Evolutionary conservation across 2,329 filamentous ascomycete genomes (phyloP).

Genomic region (Aspergillus amoenus): DNA sequence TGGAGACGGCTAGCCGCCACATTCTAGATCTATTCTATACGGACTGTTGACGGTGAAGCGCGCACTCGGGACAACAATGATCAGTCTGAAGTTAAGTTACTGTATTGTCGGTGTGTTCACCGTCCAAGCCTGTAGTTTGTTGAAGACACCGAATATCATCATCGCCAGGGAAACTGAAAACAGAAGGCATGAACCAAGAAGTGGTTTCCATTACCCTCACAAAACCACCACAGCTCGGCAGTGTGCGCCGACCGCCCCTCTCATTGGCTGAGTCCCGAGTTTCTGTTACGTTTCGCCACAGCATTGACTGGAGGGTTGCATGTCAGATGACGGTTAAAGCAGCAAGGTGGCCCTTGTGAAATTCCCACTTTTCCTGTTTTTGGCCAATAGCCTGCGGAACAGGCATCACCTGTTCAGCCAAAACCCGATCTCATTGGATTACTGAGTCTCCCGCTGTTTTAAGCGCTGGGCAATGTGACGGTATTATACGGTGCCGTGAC

Average conservation of each 20-base stretch:
- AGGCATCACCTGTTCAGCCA: not conserved
- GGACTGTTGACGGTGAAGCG: not conserved
- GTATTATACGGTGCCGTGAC: not conserved
- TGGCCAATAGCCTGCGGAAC: conserved; percentile 7
- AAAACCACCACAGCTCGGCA: conserved; percentile 22
- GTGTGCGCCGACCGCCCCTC: not conserved
- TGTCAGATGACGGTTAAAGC: conserved; percentile 34
- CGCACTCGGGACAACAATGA: too few species aligned
- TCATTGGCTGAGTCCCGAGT: conserved; percentile 31
- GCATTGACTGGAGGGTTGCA: conserved; percentile 15
- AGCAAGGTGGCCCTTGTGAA: not conserved
- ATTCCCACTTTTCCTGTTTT: not conserved
- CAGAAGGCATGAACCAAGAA: conserved; percentile 18
- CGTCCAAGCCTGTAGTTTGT: conserved; percentile 2
- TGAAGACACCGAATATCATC: not conserved
- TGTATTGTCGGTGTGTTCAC: not conserved
- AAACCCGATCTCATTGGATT: not conserved
- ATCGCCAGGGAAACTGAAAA: conserved; percentile 1
- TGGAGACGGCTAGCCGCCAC: conserved; percentile 6
- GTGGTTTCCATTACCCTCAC: conserved; percentile 28
- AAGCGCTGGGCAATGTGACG: not conserved
- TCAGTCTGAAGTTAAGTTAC: too few species aligned
- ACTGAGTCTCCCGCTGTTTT: conserved; percentile 5
- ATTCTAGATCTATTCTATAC: not conserved
- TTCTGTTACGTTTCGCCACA: conserved; percentile 40